Percentiles rank a stretch among this genome's conserved stretches.
Conservation (phyloP, 306 rosid species). For the Castanopsis chinensis region DNA sequence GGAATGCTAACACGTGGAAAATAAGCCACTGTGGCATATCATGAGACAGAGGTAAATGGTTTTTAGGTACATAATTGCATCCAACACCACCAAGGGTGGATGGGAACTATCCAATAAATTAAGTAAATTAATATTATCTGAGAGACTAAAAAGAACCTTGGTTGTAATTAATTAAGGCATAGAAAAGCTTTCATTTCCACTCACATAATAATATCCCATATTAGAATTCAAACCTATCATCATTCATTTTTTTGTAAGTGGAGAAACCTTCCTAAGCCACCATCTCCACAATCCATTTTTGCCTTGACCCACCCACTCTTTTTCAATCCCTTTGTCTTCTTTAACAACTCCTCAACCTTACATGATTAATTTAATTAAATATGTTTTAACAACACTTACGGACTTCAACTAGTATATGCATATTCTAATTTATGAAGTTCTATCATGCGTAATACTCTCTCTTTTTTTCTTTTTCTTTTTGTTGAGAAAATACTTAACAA, state of each 20-base stretch:
- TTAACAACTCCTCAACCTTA: slow-evolving; percentile 26
- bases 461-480: neutral
- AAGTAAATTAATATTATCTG: neutral
- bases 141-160: neutral
- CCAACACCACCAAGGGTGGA: slow-evolving; percentile 13
- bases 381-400: slow-evolving; percentile 6
- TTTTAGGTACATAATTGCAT: slow-evolving; percentile 33
- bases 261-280: slow-evolving; percentile 58
- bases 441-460: too few relatives aligned
- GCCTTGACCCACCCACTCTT: slow-evolving; percentile 46
- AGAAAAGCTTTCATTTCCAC: slow-evolving; percentile 13
- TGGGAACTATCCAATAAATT: slow-evolving; percentile 6
- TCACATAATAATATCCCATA: slow-evolving; percentile 8
- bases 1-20: slow-evolving; percentile 14
- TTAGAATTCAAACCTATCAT: slow-evolving; percentile 41
- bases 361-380: slow-evolving; percentile 20
- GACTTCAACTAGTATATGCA: neutral
- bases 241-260: slow-evolving; percentile 52
- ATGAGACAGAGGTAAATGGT: slow-evolving; percentile 29
- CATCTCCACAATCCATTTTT: slow-evolving; percentile 50
- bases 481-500: neutral
- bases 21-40: slow-evolving; percentile 21
- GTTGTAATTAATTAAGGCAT: slow-evolving; percentile 4
- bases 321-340: slow-evolving; percentile 29
- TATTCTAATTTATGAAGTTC: too few relatives aligned